phyloP scores from a whole-genome alignment of 148 eudicot genomes.

The Vaccinium corymbosum region DNA sequence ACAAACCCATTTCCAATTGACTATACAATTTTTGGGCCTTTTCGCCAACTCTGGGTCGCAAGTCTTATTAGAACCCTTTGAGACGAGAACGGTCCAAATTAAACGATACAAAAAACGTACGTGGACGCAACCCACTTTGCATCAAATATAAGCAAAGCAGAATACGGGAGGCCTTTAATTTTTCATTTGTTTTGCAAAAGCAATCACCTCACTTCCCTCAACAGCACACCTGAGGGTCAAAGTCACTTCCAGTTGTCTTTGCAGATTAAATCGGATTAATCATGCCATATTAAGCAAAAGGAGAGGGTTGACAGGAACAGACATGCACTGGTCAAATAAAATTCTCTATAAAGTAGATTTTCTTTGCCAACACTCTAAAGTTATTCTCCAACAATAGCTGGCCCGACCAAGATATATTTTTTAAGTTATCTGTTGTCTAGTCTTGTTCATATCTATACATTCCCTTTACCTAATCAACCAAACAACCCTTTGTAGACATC shows the following conservation, averaged over 20 bases:
- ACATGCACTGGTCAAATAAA: not conserved
- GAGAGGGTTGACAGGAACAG: not conserved
- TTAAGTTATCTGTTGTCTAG: conserved; percentile 1
- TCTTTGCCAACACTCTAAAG: conserved; percentile 49
- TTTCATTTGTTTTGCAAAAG: not conserved
- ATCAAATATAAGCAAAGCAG: too few species aligned
- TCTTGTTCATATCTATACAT: not conserved
- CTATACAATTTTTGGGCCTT: too few species aligned
- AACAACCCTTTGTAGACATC: conserved; percentile 5
- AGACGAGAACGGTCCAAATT: too few species aligned
- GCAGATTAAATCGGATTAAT: not conserved
- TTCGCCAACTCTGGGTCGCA: too few species aligned
- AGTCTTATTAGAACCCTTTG: too few species aligned
- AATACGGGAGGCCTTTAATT: too few species aligned
- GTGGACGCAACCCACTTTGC: too few species aligned
- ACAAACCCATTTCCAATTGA: too few species aligned
- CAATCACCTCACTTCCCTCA: too few species aligned
- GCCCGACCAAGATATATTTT: conserved; percentile 17
- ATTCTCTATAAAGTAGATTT: not conserved
- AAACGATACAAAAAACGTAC: too few species aligned
- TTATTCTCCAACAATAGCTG: conserved; percentile 31
- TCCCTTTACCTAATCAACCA: conserved; percentile 33
- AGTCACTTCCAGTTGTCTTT: not conserved
- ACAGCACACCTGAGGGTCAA: not conserved
- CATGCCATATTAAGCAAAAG: not conserved